Base-by-base conservation (phyloP, 129 eudicot species). In the Artemisia argyi region DNA sequence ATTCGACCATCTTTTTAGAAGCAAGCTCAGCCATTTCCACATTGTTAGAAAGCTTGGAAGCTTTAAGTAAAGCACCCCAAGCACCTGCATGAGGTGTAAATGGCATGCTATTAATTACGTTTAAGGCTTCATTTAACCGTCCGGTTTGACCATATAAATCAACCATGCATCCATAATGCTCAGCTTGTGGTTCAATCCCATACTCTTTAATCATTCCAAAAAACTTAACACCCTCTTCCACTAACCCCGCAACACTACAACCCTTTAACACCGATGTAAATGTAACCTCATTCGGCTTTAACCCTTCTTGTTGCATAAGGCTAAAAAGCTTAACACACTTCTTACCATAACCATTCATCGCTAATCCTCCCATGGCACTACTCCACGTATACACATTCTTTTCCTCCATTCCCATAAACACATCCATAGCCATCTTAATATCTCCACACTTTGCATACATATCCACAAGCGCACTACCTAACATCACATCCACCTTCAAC, bases 391-490 rank as follows among this genome's bases (percentile, higher is more conserved):
- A 74, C 6, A 85, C 35, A 57, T 85, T 83, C 68, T 76, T 82
- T 47, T 76, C 76, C 39, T 56, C 39, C 85, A 79, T 82, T 59
- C 78, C 87, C 35, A 63, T 26, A 65, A 85, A 85, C 35, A 82
- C 77, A 5, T 76, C 76, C 48, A 76, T 73, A 8, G 87, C 83
- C 42, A 66, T 76, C 56, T 76, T 71, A n/a, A 76, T 78, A 48
- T 75, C 82, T 3, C 87, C 90, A 46, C 85, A 85, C 60, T 85
- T 85, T 68, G 85, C 90, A 53, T 85, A 85, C 87, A 85, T 82
- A 42, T 85, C 81, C 8, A 85, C 71, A 10, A 85, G 54, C 11
- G 87, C 73, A 61, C 82, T 82, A 15, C 82, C 83, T 20, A 85
- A 19, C 58, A 72, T 79, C 39, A 77, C 65, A 30, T 76, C 81